phyloP scores from a whole-genome alignment of 140 eudicot genomes.

The Flaveria floridana region DNA sequence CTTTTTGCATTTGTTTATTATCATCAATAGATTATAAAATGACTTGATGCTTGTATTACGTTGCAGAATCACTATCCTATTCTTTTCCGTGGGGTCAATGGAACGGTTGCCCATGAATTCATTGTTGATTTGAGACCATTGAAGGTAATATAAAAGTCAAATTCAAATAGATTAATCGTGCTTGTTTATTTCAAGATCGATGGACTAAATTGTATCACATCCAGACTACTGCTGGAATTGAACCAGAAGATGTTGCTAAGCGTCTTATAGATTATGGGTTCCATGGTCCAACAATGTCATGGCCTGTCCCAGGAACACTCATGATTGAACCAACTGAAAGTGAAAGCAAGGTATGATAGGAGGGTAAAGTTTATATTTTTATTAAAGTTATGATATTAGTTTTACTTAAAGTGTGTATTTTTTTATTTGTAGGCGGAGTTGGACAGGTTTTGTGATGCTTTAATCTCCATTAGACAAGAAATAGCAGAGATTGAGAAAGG shows the following conservation, averaged over 20 bases:
- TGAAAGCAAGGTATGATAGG: constrained; percentile 81
- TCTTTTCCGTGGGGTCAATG: constrained; percentile 95
- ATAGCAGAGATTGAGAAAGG: constrained; percentile 90
- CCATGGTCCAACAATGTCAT: constrained; percentile 92
- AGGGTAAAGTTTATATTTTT: not conserved
- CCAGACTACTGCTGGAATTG: constrained; percentile 83
- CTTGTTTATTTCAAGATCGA: not conserved
- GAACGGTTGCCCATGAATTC: constrained; percentile 91
- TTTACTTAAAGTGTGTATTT: constrained; percentile 2
- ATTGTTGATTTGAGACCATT: constrained; percentile 82
- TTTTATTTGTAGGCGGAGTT: constrained; percentile 70
- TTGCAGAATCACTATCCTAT: constrained; percentile 75
- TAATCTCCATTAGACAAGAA: constrained; percentile 90
- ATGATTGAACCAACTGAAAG: constrained; percentile 97
- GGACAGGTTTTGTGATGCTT: constrained; percentile 93
- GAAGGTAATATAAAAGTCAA: constrained; percentile 45
- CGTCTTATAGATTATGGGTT: constrained; percentile 92
- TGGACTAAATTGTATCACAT: constrained; percentile 7
- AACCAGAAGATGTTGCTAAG: constrained; percentile 90
- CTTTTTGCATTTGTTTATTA: not conserved
- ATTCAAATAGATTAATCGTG: not conserved
- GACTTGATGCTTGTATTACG: constrained; percentile 17
- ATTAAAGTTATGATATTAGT: not conserved
- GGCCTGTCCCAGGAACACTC: constrained; percentile 96
- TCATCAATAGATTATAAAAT: not conserved